Percentiles rank a stretch among this genome's conserved stretches.
Conservation (phyloP, 2,329 filamentous ascomycete species). For the Diaporthe aspalathi region DNA sequence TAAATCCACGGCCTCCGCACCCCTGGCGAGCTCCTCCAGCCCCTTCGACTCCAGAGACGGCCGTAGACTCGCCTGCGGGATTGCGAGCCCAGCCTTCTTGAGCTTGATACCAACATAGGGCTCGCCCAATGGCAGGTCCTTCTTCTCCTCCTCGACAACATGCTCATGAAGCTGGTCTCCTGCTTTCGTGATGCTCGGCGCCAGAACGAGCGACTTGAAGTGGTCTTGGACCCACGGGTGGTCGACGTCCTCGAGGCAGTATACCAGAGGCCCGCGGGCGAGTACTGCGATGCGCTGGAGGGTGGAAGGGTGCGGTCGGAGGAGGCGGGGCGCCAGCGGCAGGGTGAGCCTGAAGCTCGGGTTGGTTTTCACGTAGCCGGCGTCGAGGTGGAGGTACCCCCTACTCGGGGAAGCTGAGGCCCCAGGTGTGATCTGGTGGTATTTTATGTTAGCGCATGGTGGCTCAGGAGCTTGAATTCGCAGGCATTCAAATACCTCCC, state of each 20-base stretch:
- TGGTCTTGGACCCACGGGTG: constrained; percentile 66
- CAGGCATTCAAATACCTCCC: constrained; percentile 37
- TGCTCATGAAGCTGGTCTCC: constrained; percentile 34
- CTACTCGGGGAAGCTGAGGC: constrained; percentile 42
- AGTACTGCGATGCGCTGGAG: constrained; percentile 64
- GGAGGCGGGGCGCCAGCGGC: constrained; percentile 58
- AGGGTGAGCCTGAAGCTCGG: constrained; percentile 57
- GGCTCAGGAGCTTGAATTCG: not conserved
- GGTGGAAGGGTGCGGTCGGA: constrained; percentile 66
- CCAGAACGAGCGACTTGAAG: constrained; percentile 57
- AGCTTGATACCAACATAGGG: constrained; percentile 35
- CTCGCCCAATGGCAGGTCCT: constrained; percentile 44
- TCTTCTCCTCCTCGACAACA: constrained; percentile 35
- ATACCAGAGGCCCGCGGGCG: constrained; percentile 67
- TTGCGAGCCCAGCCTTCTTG: constrained; percentile 22
- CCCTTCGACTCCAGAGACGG: constrained; percentile 41
- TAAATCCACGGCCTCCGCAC: constrained; percentile 47
- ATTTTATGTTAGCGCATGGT: not conserved
- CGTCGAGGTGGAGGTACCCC: constrained; percentile 61
- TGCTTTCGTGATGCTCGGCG: constrained; percentile 36
- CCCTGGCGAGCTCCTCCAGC: constrained; percentile 39
- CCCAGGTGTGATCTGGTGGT: constrained; percentile 21
- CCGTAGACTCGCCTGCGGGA: not conserved
- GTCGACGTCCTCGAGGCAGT: constrained; percentile 70
- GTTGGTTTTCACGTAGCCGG: constrained; percentile 53